Base-by-base conservation (phyloP, 2,329 filamentous ascomycete species). In the Gaeumannomyces sp. region DNA sequence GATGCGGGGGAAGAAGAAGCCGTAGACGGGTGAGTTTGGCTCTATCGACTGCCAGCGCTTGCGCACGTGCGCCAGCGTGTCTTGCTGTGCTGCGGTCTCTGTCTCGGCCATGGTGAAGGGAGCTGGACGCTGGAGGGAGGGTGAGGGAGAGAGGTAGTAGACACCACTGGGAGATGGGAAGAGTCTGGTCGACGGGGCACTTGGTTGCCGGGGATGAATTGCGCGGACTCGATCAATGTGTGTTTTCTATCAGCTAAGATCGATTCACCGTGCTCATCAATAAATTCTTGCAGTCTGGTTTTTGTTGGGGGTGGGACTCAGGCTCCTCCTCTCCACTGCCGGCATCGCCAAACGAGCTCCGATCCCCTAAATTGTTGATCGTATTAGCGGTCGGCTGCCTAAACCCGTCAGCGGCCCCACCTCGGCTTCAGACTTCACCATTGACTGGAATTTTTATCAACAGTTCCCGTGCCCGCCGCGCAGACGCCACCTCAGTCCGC, bases 1-100 rank as follows among this genome's bases (percentile, higher is more conserved):
- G 58, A 82, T 78, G 29, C 78, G 75, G 1, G 81, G 75, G 35
- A 85, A 78, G 7, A 84, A 74, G 67, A 85, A 76, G 62, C 77
- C 75, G 77, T 87, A 87, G 70, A 86, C 85, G 66, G 82, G 78
- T 31, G 79, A 82, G 69, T 77, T 78, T 67, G 76, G 71, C 64
- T 78, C 70, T 64, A 83, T 77, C 65, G 73, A 71, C 66, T 73
- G 70, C 72, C 73, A 75, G 61, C 73, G 71, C n/a, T 66, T 64
- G 28, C 70, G 69, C 33, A 75, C 73, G 64, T 74, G 72, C 11
- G 61, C 63, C 53, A 72, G 67, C 28, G 38, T 27, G 60, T 62
- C 60, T 57, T 62, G 56, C 50, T 61, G 58, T 22, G 61, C 53
- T 13, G 64, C 22, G 11, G 66, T 27, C 14, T 38, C 38, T 62